Conservation (phyloP, 345 rosid species). For the Eucalyptus guilfoylei region DNA sequence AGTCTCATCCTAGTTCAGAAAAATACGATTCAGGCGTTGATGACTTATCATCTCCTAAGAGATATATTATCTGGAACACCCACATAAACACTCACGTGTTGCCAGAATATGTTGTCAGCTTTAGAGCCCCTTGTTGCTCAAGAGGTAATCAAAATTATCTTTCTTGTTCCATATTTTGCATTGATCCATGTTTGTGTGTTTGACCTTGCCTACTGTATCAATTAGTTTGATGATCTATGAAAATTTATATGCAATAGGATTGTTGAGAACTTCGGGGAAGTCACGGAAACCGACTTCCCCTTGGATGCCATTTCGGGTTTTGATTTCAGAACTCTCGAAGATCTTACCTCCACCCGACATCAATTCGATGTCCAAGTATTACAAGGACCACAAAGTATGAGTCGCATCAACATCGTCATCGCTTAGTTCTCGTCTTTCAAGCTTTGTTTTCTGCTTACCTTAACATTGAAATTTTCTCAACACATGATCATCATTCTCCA, state of each 20-base stretch:
- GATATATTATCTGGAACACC: conserved; percentile 6
- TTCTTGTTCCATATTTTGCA: background rate
- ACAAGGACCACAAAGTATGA: conserved; percentile 46
- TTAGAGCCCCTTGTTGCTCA: background rate
- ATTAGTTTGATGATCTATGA: background rate
- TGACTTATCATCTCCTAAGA: background rate
- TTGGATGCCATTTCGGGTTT: conserved; percentile 74
- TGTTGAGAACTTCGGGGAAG: conserved; percentile 1
- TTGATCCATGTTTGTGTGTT: background rate
- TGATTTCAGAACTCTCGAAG: conserved; percentile 52
- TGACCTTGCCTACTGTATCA: background rate
- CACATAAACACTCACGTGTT: conserved; percentile 8
- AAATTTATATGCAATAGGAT: conserved; percentile 8
- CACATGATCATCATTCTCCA: background rate
- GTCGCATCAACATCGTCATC: background rate
- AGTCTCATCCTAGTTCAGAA: background rate
- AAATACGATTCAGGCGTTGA: conserved; percentile 9
- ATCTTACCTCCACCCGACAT: conserved; percentile 34
- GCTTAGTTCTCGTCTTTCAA: background rate
- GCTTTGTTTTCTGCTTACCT: background rate
- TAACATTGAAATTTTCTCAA: background rate
- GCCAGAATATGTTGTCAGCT: conserved; percentile 1
- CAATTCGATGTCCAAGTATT: conserved; percentile 31
- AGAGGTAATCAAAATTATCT: background rate
- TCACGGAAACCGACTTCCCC: conserved; percentile 54